Percentiles rank a stretch among this genome's conserved stretches.
Conservation (phyloP, 2,329 filamentous ascomycete genomes). For the Decorospora gaudefroyi region DNA sequence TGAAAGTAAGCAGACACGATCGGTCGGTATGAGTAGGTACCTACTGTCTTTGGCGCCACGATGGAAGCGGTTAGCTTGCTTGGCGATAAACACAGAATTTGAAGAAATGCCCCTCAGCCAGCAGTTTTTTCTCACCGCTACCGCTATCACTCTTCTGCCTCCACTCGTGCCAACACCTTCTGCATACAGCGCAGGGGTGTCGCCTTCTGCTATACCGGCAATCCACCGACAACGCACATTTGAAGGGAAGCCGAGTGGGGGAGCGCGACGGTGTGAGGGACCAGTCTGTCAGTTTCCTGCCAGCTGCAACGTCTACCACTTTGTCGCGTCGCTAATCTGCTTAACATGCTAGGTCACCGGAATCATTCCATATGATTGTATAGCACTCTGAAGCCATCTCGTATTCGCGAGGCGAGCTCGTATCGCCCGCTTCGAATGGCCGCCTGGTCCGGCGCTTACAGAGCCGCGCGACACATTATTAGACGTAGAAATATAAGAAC, state of each 20-base stretch:
- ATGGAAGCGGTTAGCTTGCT: constrained; percentile 3
- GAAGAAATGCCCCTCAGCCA: constrained; percentile 14
- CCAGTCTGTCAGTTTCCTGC: constrained; percentile 20
- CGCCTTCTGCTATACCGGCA: neutral
- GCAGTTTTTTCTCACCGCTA: constrained; percentile 19
- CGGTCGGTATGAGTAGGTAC: too few relatives aligned
- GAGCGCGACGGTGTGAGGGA: constrained; percentile 10
- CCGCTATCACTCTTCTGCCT: constrained; percentile 9
- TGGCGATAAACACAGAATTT: constrained; percentile 9
- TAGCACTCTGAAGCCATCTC: too few relatives aligned
- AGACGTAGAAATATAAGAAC: constrained; percentile 39
- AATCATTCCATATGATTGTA: too few relatives aligned
- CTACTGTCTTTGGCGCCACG: neutral
- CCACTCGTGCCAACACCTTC: constrained; percentile 4
- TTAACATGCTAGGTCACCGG: constrained; percentile 12
- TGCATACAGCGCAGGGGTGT: neutral
- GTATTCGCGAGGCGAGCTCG: constrained; percentile 18
- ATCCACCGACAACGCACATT: constrained; percentile 4
- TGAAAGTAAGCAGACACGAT: too few relatives aligned
- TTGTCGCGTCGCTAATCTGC: constrained; percentile 28
- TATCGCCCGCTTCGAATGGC: constrained; percentile 19
- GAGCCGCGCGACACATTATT: constrained; percentile 32
- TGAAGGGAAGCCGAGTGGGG: constrained; percentile 9
- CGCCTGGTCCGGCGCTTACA: constrained; percentile 30
- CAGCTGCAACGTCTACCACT: constrained; percentile 2